A percentile compares a stretch with the other conserved stretches of the same genome.
Conservation (phyloP, 495 filamentous ascomycete genomes). For the Talaromyces thailandensis region DNA sequence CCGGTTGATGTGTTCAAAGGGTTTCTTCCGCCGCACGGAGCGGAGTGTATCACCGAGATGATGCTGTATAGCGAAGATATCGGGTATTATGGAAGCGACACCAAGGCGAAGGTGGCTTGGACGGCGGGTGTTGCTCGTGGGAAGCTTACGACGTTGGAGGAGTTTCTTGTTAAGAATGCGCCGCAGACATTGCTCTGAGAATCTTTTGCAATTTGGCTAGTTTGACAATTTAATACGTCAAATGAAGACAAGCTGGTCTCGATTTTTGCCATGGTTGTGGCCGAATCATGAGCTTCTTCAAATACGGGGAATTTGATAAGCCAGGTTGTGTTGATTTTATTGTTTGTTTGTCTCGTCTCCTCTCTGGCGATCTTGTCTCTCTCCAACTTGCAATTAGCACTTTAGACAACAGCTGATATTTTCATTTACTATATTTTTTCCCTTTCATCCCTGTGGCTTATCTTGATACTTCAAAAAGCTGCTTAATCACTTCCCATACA, state of each 20-base stretch:
- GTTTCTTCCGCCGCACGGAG: background rate
- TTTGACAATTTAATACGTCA: background rate
- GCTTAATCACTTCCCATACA: background rate
- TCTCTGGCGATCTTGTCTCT: background rate
- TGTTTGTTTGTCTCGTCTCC: background rate
- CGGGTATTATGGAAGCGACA: conserved; percentile 37
- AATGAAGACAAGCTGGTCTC: background rate
- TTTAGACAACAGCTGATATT: background rate
- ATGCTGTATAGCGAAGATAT: conserved; percentile 27
- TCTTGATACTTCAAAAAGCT: background rate
- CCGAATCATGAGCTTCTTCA: background rate
- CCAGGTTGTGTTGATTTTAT: background rate
- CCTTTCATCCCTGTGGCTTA: background rate
- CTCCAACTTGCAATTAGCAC: background rate
- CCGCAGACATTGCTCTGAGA: background rate
- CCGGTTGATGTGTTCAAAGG: background rate
- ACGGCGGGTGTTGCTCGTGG: conserved; percentile 26
- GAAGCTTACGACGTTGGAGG: conserved; percentile 34
- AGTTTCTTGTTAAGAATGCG: conserved; percentile 16
- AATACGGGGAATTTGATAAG: background rate
- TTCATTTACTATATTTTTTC: background rate
- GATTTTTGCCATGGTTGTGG: too few relatives aligned
- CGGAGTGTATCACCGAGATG: conserved; percentile 24
- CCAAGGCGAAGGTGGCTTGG: conserved; percentile 30
- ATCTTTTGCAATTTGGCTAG: background rate